These are phyloP conservation scores for Pythium dissotocum DNA, from an alignment of 352 stramenopile genomes.

Conservation along the genomic window DNA sequence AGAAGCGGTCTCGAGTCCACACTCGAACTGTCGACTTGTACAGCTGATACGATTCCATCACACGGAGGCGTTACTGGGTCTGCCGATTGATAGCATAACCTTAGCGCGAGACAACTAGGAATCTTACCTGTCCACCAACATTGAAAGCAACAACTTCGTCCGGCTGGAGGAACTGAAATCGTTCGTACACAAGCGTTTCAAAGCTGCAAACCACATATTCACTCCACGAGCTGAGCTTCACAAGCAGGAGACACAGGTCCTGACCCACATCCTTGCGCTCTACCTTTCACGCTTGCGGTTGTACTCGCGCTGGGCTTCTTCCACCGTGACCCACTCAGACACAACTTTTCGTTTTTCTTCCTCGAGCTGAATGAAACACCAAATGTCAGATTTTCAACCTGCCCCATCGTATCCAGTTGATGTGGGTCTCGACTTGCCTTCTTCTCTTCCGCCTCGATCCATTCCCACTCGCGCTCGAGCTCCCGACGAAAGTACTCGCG, in stretches of 20 bases:
- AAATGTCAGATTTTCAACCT: background rate
- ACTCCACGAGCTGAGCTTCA: background rate
- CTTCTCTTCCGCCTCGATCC: conserved; percentile 61
- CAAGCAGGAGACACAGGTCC: background rate
- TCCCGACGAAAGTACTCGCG: conserved; percentile 53
- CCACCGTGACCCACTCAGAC: conserved; percentile 64
- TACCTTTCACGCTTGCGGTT: conserved; percentile 63
- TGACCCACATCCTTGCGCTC: background rate
- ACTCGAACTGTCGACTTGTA: conserved; percentile 74
- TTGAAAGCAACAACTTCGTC: conserved; percentile 72
- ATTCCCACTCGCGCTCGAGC: conserved; percentile 62
- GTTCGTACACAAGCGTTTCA: conserved; percentile 50
- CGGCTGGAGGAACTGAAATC: conserved; percentile 52
- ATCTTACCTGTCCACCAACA: conserved; percentile 44
- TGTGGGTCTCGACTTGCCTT: conserved; percentile 32
- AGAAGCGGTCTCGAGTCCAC: conserved; percentile 79
- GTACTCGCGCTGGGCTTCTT: conserved; percentile 67
- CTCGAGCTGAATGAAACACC: conserved; percentile 38
- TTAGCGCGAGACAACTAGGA: no score
- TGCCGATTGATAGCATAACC: background rate
- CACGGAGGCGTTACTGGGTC: background rate
- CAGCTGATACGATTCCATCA: conserved; percentile 31
- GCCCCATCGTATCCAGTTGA: background rate
- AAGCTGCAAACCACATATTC: conserved; percentile 37
- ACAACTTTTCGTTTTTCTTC: conserved; percentile 80